These are phyloP conservation scores for Dipodascopsis tothii DNA, from an alignment of 805 yeast genomes.

Conservation along the genomic window DNA sequence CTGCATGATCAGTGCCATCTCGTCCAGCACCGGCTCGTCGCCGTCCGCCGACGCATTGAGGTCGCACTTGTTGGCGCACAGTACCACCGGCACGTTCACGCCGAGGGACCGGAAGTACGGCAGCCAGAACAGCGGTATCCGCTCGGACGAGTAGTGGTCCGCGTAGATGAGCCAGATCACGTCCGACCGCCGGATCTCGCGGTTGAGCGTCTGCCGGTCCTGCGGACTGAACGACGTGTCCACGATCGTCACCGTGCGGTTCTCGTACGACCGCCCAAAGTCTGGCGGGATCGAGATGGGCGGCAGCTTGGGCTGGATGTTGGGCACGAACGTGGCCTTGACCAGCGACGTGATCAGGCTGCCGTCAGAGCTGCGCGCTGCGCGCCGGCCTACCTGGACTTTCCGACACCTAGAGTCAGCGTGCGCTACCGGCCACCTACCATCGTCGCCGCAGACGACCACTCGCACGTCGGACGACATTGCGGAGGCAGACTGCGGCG, in stretches of 20 bases:
- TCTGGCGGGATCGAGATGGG: conserved; percentile 77
- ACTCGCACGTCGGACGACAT: conserved; percentile 47
- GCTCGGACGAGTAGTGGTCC: conserved; percentile 89
- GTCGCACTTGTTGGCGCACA: conserved; percentile 79
- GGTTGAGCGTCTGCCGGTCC: conserved; percentile 53
- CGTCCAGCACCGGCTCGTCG: conserved; percentile 54
- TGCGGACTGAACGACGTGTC: conserved; percentile 63
- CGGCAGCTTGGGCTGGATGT: conserved; percentile 70
- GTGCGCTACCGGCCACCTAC: conserved; percentile 13
- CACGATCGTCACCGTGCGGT: conserved; percentile 60
- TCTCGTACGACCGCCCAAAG: conserved; percentile 50
- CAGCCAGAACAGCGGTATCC: conserved; percentile 90
- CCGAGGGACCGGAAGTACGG: conserved; percentile 89
- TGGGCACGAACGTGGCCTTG: conserved; percentile 68
- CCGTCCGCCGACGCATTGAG: conserved; percentile 37
- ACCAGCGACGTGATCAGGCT: conserved; percentile 71
- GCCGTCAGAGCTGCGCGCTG: conserved; percentile 2
- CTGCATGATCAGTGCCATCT: conserved; percentile 73
- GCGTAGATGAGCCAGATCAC: conserved; percentile 92
- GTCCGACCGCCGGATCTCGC: conserved; percentile 74
- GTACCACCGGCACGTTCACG: conserved; percentile 79
- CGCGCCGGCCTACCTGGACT: conserved; percentile 18
- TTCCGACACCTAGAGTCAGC: conserved; percentile 22
- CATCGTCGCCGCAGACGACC: conserved; percentile 80
- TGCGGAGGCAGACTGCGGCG: too few species aligned